Evolutionary conservation across 2,329 filamentous ascomycete genomes (phyloP).

Genomic region (Plenodomus biglobosus): DNA sequence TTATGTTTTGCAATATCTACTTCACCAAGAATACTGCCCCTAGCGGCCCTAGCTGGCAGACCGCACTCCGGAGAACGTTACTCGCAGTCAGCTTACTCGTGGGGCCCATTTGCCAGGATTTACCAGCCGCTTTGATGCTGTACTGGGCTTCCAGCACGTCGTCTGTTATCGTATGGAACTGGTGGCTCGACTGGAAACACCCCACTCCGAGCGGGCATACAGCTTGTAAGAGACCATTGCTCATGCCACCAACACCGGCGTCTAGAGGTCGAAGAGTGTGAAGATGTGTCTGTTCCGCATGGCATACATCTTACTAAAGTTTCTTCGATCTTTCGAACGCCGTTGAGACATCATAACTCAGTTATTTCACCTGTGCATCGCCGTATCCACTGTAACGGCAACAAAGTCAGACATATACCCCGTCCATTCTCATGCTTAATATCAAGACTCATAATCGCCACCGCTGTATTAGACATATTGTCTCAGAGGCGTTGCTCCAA

Average conservation of each 20-base stretch:
- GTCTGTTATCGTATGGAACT: conserved; percentile 39
- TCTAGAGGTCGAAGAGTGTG: conserved; percentile 7
- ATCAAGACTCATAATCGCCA: background rate
- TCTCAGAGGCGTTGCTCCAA: background rate
- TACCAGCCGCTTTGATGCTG: conserved; percentile 48
- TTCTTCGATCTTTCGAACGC: background rate
- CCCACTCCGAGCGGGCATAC: conserved; percentile 27
- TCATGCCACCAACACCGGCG: conserved; percentile 14
- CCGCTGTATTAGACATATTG: background rate
- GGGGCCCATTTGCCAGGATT: conserved; percentile 34
- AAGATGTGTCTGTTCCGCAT: background rate
- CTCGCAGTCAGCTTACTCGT: conserved; percentile 38
- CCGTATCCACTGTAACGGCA: background rate
- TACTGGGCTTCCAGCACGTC: conserved; percentile 44
- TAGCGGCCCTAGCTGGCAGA: conserved; percentile 16
- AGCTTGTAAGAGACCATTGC: conserved; percentile 33
- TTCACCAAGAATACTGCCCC: conserved; percentile 23
- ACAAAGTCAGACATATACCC: background rate
- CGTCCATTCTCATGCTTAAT: background rate
- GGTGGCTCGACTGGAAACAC: conserved; percentile 35
- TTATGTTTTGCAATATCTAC: conserved; percentile 54
- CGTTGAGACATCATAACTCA: background rate
- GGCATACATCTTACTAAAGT: too few species aligned
- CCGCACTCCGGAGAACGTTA: conserved; percentile 24
- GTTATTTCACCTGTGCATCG: background rate